phyloP scores from a whole-genome alignment of 163 green algal genomes.

The Chlamydomonas reinhardtii region DNA sequence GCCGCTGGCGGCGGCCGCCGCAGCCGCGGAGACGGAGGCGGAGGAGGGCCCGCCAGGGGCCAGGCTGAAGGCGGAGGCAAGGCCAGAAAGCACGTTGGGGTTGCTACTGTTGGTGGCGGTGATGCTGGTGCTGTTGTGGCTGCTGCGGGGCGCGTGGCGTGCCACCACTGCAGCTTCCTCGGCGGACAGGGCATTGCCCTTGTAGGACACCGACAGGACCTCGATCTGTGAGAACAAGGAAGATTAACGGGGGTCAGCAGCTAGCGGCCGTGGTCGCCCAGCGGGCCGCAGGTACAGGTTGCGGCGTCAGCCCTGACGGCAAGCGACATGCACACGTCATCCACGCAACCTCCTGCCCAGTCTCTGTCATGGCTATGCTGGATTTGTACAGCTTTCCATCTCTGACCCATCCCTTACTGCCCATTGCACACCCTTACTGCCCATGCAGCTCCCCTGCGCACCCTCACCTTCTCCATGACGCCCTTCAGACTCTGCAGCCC shows the following conservation, averaged over 20 bases:
- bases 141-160: neutral
- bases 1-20: too few relatives aligned
- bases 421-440: too few relatives aligned
- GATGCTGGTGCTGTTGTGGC: neutral
- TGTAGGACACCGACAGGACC: constrained; percentile 36
- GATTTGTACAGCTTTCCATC: too few relatives aligned
- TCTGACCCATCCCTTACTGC: too few relatives aligned
- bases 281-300: too few relatives aligned
- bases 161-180: constrained; percentile 25
- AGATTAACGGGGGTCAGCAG: too few relatives aligned
- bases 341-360: too few relatives aligned
- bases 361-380: too few relatives aligned
- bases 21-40: neutral
- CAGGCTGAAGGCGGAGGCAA: neutral
- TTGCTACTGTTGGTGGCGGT: neutral
- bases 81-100: neutral
- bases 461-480: constrained; percentile 28
- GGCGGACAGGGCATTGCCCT: constrained; percentile 3
- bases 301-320: neutral
- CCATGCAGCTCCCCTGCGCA: too few relatives aligned
- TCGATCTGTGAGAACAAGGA: constrained; percentile 12
- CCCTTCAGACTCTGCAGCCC: constrained; percentile 26
- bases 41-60: neutral
- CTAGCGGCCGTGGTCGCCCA: too few relatives aligned
- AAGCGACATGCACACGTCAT: too few relatives aligned